A percentile compares a stretch with the other conserved stretches of the same genome.
These are phyloP conservation scores for Quillaja saponaria DNA, from an alignment of 306 rosid species.

Conservation along the genomic window DNA sequence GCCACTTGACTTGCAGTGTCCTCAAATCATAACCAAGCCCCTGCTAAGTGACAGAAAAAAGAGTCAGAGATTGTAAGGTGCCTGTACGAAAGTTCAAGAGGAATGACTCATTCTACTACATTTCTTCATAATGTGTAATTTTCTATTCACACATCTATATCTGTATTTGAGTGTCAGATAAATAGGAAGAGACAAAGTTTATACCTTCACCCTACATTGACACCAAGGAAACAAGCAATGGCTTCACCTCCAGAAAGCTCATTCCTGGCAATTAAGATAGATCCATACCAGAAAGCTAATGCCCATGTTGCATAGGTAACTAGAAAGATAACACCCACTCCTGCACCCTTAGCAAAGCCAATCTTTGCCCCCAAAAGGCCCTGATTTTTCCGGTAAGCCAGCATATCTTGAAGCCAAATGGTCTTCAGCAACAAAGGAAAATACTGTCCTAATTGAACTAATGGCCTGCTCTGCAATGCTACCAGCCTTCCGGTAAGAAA, in stretches of 20 bases:
- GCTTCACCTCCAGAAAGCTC: conserved; percentile 79
- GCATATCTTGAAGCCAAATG: conserved; percentile 58
- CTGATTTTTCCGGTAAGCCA: conserved; percentile 50
- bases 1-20: conserved; percentile 77
- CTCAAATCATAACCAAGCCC: conserved; percentile 78
- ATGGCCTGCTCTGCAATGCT: conserved; percentile 75
- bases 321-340: conserved; percentile 78
- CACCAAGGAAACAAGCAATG: conserved; percentile 90
- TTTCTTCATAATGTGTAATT: too few relatives aligned
- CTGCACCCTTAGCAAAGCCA: conserved; percentile 88
- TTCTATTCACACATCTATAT: conserved; percentile 30
- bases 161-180: too few relatives aligned
- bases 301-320: conserved; percentile 93
- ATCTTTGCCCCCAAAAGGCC: conserved; percentile 66
- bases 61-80: not conserved
- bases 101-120: too few relatives aligned
- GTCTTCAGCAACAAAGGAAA: conserved; percentile 83
- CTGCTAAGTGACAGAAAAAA: too few relatives aligned
- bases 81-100: too few relatives aligned
- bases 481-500: conserved; percentile 77
- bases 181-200: conserved; percentile 85
- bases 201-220: conserved; percentile 91
- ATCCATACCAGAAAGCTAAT: conserved; percentile 88
- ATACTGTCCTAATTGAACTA: conserved; percentile 79
- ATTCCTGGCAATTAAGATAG: conserved; percentile 49